phyloP scores from a whole-genome alignment of 208 protist species.

The Leishmania aethiopica region DNA sequence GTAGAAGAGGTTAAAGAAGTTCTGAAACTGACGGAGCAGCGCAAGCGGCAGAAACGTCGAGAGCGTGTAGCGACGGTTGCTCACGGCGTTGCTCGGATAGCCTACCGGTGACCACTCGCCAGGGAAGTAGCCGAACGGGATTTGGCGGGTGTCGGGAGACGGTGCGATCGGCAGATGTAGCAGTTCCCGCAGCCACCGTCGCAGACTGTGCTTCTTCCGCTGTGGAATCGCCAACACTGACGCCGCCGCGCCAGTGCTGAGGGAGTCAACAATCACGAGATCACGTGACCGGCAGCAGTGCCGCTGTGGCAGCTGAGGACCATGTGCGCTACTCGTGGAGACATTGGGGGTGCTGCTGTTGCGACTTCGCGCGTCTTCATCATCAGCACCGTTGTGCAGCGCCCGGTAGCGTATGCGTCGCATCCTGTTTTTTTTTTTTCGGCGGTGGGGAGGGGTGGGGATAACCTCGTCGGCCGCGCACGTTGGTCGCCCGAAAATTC shows the following conservation, averaged over 20 bases:
- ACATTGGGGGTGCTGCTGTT: not conserved
- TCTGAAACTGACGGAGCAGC: constrained; percentile 77
- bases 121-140: constrained; percentile 52
- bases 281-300: not conserved
- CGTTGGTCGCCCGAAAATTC: not conserved
- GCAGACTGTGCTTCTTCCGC: constrained; percentile 20
- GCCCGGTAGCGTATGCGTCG: constrained; percentile 21
- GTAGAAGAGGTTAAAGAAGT: constrained; percentile 90
- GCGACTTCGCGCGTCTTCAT: not conserved
- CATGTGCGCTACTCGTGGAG: not conserved
- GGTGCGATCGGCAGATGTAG: constrained; percentile 37
- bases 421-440: constrained; percentile 7
- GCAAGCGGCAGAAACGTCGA: constrained; percentile 82
- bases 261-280: not conserved
- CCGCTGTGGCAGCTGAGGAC: not conserved
- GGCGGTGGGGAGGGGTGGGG: no score
- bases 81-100: constrained; percentile 78
- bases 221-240: constrained; percentile 25
- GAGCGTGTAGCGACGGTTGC: constrained; percentile 79
- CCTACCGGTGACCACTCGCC: constrained; percentile 45
- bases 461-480: constrained; percentile 11
- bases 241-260: not conserved
- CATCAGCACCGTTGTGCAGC: not conserved
- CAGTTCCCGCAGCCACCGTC: constrained; percentile 23
- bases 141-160: constrained; percentile 41